phyloP scores from a whole-genome alignment of 2,329 filamentous ascomycete species.

The Aaosphaeria arxii region DNA sequence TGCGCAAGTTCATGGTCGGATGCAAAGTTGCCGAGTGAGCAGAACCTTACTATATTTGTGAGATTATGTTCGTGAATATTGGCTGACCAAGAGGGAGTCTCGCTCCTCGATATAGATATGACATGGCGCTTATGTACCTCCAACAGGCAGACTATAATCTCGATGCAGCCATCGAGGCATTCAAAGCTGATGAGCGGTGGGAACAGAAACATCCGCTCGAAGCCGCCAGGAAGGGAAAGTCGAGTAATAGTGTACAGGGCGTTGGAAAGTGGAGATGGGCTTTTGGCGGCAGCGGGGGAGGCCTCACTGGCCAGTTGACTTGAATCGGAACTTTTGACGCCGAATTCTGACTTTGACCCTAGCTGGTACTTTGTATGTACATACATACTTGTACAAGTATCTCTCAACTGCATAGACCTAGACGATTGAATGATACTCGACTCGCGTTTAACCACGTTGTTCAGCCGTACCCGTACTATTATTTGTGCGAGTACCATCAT shows the following conservation, averaged over 20 bases:
- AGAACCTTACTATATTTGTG: not conserved
- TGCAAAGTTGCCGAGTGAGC: constrained; percentile 74
- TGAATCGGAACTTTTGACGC: constrained; percentile 7
- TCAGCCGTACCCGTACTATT: too few species aligned
- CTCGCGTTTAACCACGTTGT: too few species aligned
- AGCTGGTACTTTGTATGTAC: not conserved
- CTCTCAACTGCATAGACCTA: too few species aligned
- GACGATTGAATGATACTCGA: too few species aligned
- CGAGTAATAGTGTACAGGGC: constrained; percentile 15
- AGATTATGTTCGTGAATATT: not conserved
- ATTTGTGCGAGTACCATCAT: too few species aligned
- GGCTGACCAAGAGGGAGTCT: constrained; percentile 39
- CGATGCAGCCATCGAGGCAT: constrained; percentile 61
- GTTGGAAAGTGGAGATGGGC: constrained; percentile 33
- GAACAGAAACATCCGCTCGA: constrained; percentile 65
- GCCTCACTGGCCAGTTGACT: constrained; percentile 35
- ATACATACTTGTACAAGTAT: too few species aligned
- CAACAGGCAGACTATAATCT: constrained; percentile 68
- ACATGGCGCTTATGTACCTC: constrained; percentile 72
- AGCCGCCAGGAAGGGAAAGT: constrained; percentile 45
- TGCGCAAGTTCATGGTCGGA: constrained; percentile 74
- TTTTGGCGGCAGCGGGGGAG: constrained; percentile 26
- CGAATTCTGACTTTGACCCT: not conserved
- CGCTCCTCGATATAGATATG: constrained; percentile 49
- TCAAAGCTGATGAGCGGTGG: constrained; percentile 72